Evolutionary conservation across 805 yeast species (phyloP), one percentile per base, ranked within the genome.

Genomic region (Metschnikowia proteae): DNA sequence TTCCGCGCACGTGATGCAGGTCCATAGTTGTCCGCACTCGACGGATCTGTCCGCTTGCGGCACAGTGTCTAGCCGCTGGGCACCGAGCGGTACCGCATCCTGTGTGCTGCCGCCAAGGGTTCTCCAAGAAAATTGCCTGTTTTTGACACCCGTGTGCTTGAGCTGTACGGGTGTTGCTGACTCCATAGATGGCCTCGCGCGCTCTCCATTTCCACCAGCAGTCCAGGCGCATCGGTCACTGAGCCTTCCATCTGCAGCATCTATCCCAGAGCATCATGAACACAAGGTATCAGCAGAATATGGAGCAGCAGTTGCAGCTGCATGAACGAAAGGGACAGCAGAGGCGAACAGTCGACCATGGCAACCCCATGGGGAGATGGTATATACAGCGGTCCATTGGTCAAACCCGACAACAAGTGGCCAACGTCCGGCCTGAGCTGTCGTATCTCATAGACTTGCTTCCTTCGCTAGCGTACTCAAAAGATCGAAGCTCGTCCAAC

Each of bases 321-420:
- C 82, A 76, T 54, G 78, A 73, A 50, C 79, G 72, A 55, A 78
- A 75, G 56, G 69, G 78, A 2, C 74, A 80, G 11, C 80, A 81
- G 55, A 71, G 92, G 59, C 73, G 90, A 61, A 84, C 89, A 2
- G 82, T 85, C 5, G 96, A 88, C 63, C 87, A 84, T 66, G 91
- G 90, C 9, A 82, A 85, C 47, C 78, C 84, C 26, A 76, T 83
- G 76, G 87, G 88, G 2, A 68, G 87, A 51, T 82, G 86, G 78
- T 60, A 71, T 55, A 57, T 74, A 69, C 62, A 69, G 65, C 50
- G 78, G 60, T 58, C 78, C 63, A 64, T 80, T 58, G 68, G 76
- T 62, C 43, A 76, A 67, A 37, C 71, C 65, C 55, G 64, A 60
- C 65, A 73, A 62, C 63, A 74, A 9, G 57, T 79, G 17, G 86